Evolutionary conservation across 768 basidiomycete species (phyloP), one percentile per base, ranked within the genome.

Genomic region (Suillus clintonianus): DNA sequence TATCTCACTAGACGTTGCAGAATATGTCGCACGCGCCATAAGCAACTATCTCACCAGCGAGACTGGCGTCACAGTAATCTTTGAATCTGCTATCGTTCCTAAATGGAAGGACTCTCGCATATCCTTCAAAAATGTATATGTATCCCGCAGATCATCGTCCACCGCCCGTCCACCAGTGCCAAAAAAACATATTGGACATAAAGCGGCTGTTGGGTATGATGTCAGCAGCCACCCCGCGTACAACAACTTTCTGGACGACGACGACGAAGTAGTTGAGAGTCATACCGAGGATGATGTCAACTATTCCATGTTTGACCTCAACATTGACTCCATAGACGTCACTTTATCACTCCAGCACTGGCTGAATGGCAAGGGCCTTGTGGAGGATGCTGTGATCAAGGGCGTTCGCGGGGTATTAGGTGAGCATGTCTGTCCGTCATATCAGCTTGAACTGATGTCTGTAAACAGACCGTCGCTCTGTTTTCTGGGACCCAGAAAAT

Each of bases 21-120:
- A 89, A 71, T 91, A 89, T 70, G 84, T 99, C 41, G 97, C 97
- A 11, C 85, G 88, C 39, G 88, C 86, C 8, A 90, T 99, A 55
- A 97, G 95, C 66, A 89, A 95, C 75, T 96, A 99, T 74, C 80
- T 99, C 62, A 99, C 97, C 6, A 83, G 90, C 0, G 92, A 95
- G 73, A 97, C 96, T 0, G 97, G 97, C 2, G 88, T 97, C 47
- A 95, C 89, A 15, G 89, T 99, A 68, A 92, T 97, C 60, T 98
- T 98, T 74, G 97, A 99, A 76, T 95, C 93, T 5, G 97, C 97
- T 36, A 96, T 99, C 69, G 96, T 99, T 11, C 97, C 97, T 3
- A 95, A 94, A 74, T 97, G 96, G 95, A 92, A 94, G 66, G 94
- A 96, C 70, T 96, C 95, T 11, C 89, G 91, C 15, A 90, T 99